A percentile compares a stretch with the other conserved stretches of the same genome.
Evolutionary conservation across 2,329 filamentous ascomycete genomes (phyloP).

Genomic region (Berkeleyomyces rouxiae): DNA sequence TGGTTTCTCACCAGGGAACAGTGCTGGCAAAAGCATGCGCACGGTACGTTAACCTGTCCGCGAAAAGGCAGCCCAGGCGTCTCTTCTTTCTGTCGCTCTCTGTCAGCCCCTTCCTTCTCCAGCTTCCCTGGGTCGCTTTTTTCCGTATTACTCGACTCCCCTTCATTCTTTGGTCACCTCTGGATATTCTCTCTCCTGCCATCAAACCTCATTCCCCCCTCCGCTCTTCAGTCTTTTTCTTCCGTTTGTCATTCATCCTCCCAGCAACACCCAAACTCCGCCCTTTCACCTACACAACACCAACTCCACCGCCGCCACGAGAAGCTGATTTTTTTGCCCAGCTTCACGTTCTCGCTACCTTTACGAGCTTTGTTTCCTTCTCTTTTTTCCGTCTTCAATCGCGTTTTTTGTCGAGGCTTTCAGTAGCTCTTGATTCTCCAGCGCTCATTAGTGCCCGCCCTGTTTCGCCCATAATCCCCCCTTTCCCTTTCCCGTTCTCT

Average conservation of each 20-base stretch:
- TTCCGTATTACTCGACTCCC: conserved; percentile 1
- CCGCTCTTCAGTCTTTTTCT: neutral
- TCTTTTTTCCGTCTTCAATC: neutral
- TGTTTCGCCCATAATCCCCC: neutral
- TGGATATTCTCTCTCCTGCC: conserved; percentile 12
- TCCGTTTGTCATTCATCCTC: conserved; percentile 1
- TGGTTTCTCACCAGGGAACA: neutral
- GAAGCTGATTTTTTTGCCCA: neutral
- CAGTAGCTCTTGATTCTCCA: conserved; percentile 13
- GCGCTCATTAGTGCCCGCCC: conserved; percentile 1
- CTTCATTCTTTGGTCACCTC: conserved; percentile 2
- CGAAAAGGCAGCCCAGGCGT: conserved; percentile 5
- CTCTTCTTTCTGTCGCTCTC: conserved; percentile 1
- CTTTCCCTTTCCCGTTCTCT: neutral
- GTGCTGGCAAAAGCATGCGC: neutral
- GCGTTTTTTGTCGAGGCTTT: conserved; percentile 11
- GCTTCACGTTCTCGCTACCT: neutral
- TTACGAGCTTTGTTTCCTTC: conserved; percentile 7
- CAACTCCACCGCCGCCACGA: neutral
- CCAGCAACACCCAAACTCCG: neutral
- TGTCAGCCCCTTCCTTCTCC: neutral
- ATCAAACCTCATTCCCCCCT: conserved; percentile 13
- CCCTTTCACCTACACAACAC: neutral
- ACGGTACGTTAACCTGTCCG: conserved; percentile 1
- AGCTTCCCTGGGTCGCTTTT: conserved; percentile 2